Evolutionary conservation across 2,329 filamentous ascomycete genomes (phyloP), one percentile per base, ranked within the genome.

Genomic region (Epicoccum nigrum): DNA sequence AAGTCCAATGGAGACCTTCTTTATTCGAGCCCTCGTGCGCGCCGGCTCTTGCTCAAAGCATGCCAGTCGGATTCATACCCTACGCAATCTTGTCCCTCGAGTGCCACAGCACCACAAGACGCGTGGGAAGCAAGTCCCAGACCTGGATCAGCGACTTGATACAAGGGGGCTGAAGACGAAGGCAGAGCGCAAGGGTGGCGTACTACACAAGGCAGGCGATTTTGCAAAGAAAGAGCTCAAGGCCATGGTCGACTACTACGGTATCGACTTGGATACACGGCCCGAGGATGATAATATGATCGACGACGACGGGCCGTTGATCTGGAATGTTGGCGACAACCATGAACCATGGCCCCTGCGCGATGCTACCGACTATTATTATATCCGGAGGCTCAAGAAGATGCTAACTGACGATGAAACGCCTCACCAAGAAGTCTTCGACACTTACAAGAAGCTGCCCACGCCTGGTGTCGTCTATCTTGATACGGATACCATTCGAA

Each of bases 381-480:
- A 76, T 45, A 66, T 75, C 48, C 60, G 62, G 32, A 58, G 58
- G 15, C 46, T 74, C 16, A 58, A 69, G 53, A 69, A 74, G 42
- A 63, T 79, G 27, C 64, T 84, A 33, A 56, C 71, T 37, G 70
- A 79, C 49, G 71, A 77, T 30, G 63, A 71, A 15, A 74, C 76
- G 13, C 52, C 65, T 30, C 80, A 80, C 50, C 73, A 79, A 40
- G 71, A 76, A 9, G 65, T 86, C 4, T 86, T 80, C 64, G 67
- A 76, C 12, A 71, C 77, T 1, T 87, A 86, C 67, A 74, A 76
- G 55, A 65, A 70, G 13, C 72, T 87, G 5, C 81, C 79, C 2
- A 64, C 74, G 4, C 84, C 83, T 0, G 79, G 83, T 20, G 76
- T 85, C 1, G 69, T 77, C 8, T 80, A 80, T 51, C 71, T 87